phyloP scores from a whole-genome alignment of 1,284 basidiomycete genomes.

The Cystobasidium pallidum region DNA sequence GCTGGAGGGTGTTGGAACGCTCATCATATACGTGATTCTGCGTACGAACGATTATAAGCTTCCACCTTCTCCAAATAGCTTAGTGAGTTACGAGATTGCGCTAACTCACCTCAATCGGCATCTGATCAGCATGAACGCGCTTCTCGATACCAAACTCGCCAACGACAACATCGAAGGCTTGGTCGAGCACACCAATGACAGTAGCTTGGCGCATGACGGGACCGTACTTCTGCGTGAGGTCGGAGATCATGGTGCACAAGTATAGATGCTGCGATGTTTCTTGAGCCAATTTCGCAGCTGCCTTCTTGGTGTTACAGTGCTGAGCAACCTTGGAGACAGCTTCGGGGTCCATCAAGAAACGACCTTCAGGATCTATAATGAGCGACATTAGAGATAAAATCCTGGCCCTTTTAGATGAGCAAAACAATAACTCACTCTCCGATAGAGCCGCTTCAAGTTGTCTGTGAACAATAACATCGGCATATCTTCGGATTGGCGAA shows the following conservation, averaged over 20 bases:
- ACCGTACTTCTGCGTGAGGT: slow-evolving; percentile 90
- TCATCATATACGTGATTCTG: slow-evolving; percentile 94
- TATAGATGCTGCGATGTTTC: slow-evolving; percentile 95
- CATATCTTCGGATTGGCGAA: slow-evolving; percentile 63
- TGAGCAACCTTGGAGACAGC: slow-evolving; percentile 96
- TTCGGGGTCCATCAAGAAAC: slow-evolving; percentile 92
- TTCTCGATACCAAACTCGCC: slow-evolving; percentile 76
- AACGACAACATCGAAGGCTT: slow-evolving; percentile 86
- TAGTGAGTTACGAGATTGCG: neutral
- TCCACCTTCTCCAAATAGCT: neutral
- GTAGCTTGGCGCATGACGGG: slow-evolving; percentile 90
- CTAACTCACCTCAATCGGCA: slow-evolving; percentile 85
- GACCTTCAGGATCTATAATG: slow-evolving; percentile 22
- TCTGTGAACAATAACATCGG: slow-evolving; percentile 93
- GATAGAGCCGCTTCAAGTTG: slow-evolving; percentile 88
- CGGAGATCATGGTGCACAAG: slow-evolving; percentile 88
- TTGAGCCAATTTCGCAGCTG: slow-evolving; percentile 86
- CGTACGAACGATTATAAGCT: neutral
- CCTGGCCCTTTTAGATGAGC: no score
- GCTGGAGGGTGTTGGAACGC: slow-evolving; percentile 81
- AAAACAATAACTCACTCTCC: slow-evolving; percentile 62
- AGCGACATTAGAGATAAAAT: neutral
- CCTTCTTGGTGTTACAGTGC: slow-evolving; percentile 92
- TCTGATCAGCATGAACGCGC: slow-evolving; percentile 96
- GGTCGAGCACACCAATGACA: slow-evolving; percentile 90